These are phyloP conservation scores for Quercus ilex DNA, from an alignment of 306 rosid genomes.

Conservation along the genomic window DNA sequence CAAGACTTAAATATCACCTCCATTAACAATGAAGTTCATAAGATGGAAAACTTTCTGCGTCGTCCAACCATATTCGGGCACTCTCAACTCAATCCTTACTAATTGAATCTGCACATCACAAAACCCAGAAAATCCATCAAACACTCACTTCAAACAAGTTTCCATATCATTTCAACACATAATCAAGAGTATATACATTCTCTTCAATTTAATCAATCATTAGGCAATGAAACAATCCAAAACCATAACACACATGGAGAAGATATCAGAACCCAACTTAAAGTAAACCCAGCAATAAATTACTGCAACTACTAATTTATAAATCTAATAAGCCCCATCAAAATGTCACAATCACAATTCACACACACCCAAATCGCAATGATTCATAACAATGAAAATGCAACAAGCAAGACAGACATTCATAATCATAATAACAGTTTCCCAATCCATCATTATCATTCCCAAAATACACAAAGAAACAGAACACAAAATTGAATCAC, in stretches of 20 bases:
- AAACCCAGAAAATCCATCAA: background rate
- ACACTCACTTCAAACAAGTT: background rate
- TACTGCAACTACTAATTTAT: background rate
- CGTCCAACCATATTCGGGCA: slow-evolving; percentile 96
- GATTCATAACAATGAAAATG: background rate
- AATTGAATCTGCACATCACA: slow-evolving; percentile 63
- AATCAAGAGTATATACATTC: too few species aligned
- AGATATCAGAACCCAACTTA: background rate
- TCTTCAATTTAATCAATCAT: background rate
- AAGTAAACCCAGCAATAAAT: background rate
- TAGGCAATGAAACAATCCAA: background rate
- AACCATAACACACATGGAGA: too few species aligned
- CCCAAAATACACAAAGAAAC: background rate
- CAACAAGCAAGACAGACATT: background rate
- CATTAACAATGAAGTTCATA: slow-evolving; percentile 89
- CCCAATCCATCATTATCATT: background rate
- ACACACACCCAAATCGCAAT: background rate
- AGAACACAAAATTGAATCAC: background rate
- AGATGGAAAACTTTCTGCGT: slow-evolving; percentile 96
- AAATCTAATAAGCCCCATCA: background rate
- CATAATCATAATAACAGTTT: background rate
- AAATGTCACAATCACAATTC: background rate
- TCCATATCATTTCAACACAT: background rate
- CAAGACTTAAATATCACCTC: slow-evolving; percentile 45
- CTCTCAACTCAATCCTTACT: slow-evolving; percentile 88